Evolutionary conservation across 805 yeast genomes (phyloP), one percentile per base, ranked within the genome.

Genomic region (Kurtzmaniella cleridarum): DNA sequence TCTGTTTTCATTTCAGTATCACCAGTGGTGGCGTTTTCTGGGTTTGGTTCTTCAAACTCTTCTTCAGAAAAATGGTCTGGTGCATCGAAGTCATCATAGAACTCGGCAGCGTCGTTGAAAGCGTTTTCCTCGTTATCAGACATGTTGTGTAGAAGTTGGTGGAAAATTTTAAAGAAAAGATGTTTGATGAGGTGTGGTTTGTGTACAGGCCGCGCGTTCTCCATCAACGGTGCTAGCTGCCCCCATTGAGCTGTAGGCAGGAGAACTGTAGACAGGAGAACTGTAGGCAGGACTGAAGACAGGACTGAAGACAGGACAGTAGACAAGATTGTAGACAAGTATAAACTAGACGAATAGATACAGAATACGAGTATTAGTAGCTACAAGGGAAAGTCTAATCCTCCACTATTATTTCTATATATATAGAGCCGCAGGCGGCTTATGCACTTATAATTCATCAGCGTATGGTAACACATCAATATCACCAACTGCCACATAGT

Each of bases 401-500:
- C 24, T 20, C 24, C 24, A 20, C 24, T 20, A 20, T 20, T 20
- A 20, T 20, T 20, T 20, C 24, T 20, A 20, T 20, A 20, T 20
- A 20, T 20, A 20, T 20, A 20, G 24, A 20, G 24, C 24, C 24
- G 24, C 24, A 20, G 24, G 24, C 24, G 24, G 24, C 24, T n/a
- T 20, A 20, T 20, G 24, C n/a, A n/a, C 38, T 50, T 84, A 85
- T 68, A 91, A 81, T 72, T 93, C 96, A 64, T 84, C 89, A 55
- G 84, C 82, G 64, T 73, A 84, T 57, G 98, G 97, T 69, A 91
- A 79, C 49, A 78, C 79, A 59, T 80, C 82, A 45, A 83, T 79
- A 64, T 88, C 83, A 68, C 98, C 98, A 46, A 87, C 81, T 47
- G 93, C 96, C 49, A 83, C 93, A 58, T 84, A 81, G 71, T 82